These are phyloP conservation scores for Gynostemma pentaphyllum DNA, from an alignment of 306 rosid genomes.

Conservation along the genomic window DNA sequence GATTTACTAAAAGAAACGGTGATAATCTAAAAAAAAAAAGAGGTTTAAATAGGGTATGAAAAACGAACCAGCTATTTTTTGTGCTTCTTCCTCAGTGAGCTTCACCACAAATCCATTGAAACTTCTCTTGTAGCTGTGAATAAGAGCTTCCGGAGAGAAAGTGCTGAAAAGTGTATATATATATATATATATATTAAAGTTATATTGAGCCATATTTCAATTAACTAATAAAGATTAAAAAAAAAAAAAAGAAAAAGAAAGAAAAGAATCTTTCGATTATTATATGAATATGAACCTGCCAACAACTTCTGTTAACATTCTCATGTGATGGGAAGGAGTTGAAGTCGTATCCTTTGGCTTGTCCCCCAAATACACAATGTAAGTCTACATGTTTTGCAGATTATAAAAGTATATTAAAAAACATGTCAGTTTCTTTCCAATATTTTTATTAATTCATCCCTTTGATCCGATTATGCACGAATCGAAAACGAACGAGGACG, in stretches of 20 bases:
- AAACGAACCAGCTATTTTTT: constrained; percentile 11
- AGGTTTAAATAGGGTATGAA: neutral
- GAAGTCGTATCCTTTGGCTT: constrained; percentile 15
- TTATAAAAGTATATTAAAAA: too few relatives aligned
- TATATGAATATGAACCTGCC: constrained; percentile 17
- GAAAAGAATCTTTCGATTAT: neutral
- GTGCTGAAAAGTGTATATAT: neutral
- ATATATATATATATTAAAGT: neutral
- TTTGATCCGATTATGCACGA: too few relatives aligned
- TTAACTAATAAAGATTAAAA: too few relatives aligned
- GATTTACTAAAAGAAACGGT: too few relatives aligned
- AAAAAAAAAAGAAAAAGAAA: too few relatives aligned
- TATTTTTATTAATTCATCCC: too few relatives aligned
- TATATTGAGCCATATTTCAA: neutral
- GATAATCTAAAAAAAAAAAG: neutral
- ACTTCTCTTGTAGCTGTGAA: constrained; percentile 27
- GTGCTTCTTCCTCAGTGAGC: constrained; percentile 20
- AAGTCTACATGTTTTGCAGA: too few relatives aligned
- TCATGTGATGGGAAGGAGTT: constrained; percentile 7
- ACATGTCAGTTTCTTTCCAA: too few relatives aligned
- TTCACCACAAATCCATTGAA: constrained; percentile 27
- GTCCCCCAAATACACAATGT: constrained; percentile 30
- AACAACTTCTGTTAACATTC: constrained; percentile 18
- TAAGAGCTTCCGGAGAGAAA: constrained; percentile 2
- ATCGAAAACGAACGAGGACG: too few relatives aligned